A percentile compares a stretch with the other conserved stretches of the same genome.
Conservation (phyloP, 2,329 filamentous ascomycete species). For the Hyphodiscus sp. region DNA sequence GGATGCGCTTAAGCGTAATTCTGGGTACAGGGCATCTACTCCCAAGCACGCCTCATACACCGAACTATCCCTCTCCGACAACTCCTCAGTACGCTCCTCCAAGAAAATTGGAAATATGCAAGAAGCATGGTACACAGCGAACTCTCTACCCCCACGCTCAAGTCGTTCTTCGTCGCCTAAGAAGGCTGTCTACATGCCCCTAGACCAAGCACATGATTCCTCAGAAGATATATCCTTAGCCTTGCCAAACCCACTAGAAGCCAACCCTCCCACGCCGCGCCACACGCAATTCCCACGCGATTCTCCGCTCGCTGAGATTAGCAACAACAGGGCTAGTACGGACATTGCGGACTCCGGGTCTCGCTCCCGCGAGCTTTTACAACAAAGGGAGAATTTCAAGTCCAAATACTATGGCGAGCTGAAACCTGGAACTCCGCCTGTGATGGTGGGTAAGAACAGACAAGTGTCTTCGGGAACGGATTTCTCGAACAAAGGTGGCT, state of each 20-base stretch:
- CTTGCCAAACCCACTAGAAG: slow-evolving; percentile 46
- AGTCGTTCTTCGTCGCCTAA: slow-evolving; percentile 23
- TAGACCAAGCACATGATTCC: slow-evolving; percentile 37
- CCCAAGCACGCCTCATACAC: slow-evolving; percentile 40
- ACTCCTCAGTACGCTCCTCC: slow-evolving; percentile 17
- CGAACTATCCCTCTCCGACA: slow-evolving; percentile 43
- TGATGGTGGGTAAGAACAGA: slow-evolving; percentile 41
- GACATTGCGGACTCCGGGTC: slow-evolving; percentile 39
- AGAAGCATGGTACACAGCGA: slow-evolving; percentile 25
- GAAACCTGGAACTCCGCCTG: slow-evolving; percentile 45
- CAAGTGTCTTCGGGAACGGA: slow-evolving; percentile 57
- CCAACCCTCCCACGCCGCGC: slow-evolving; percentile 39
- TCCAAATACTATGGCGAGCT: slow-evolving; percentile 55
- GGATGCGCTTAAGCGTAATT: slow-evolving; percentile 42
- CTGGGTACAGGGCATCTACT: slow-evolving; percentile 22
- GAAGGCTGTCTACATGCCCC: slow-evolving; percentile 18
- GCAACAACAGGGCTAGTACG: slow-evolving; percentile 37
- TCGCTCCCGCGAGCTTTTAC: slow-evolving; percentile 12
- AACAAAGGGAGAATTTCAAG: slow-evolving; percentile 34
- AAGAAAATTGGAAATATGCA: slow-evolving; percentile 4
- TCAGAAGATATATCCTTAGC: slow-evolving; percentile 25
- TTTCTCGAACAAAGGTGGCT: slow-evolving; percentile 30
- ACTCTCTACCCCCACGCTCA: slow-evolving; percentile 27
- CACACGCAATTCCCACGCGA: slow-evolving; percentile 22
- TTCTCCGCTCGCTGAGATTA: slow-evolving; percentile 39